Evolutionary conservation across 345 rosid genomes (phyloP), one percentile per base, ranked within the genome.

Genomic region (Salix caprea): DNA sequence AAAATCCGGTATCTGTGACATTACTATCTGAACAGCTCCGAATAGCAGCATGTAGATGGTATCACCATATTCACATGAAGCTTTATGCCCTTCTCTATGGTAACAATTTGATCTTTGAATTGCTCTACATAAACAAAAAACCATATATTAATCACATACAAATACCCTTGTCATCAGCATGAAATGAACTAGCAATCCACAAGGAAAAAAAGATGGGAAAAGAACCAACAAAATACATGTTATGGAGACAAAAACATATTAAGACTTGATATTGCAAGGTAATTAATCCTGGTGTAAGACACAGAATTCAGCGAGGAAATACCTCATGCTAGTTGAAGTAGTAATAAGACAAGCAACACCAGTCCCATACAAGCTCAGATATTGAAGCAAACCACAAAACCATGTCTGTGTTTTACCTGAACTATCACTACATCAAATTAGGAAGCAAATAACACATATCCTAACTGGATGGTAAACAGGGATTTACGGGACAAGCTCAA

Each of bases 371-470:
- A 90, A 71, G 80, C 87, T 84, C 66, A 84, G 67, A 77, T 90
- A 78, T 78, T 87, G 91, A 78, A 91, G 87, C 19, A 81, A 80
- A 67, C 89, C 93, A 81, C 98, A 94, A 16, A 86, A 30, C 90
- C 83, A 82, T 81, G 80, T 80, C 72, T 79, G 78, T 42, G 65
- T 84, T 73, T 76, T 76, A 19, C 92, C 94, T 89, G 87, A 87
- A 83, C 76, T 69, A 74, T 48, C 81, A 74, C 66, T 72, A 44
- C 37, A 74, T 36, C 61, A 50, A 46, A 76, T 79, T 67, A 84
- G 82, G 64, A 67, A 65, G 30, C 62, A 69, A n/a, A 21, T 11
- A 37, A 44, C 23, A 39, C 34, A 69, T 50, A 58, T 34, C 14
- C 64, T 58, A 32, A n/a, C 21, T 8, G 21, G 62, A 69, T 52